Evolutionary conservation across 2,329 filamentous ascomycete genomes (phyloP).

Genomic region (Clarireedia hainanense): DNA sequence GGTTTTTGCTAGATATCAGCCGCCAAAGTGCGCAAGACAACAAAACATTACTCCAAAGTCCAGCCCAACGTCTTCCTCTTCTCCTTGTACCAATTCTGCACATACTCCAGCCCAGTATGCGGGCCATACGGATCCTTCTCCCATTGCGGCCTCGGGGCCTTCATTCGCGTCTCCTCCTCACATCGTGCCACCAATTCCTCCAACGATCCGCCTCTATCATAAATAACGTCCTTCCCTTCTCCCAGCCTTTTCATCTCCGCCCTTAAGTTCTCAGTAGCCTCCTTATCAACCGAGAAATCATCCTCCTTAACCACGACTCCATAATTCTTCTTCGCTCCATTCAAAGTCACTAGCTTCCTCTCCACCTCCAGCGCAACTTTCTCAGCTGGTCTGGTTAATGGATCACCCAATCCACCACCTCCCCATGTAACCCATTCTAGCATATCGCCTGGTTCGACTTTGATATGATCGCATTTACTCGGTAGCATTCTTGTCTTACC

Average conservation of each 20-base stretch:
- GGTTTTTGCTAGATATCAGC: too few relatives aligned
- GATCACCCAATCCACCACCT: background rate
- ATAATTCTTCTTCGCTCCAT: background rate
- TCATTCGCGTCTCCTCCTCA: background rate
- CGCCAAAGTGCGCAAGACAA: too few relatives aligned
- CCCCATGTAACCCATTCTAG: slow-evolving; percentile 6
- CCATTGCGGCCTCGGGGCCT: slow-evolving; percentile 2
- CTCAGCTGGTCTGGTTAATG: background rate
- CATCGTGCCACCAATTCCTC: background rate
- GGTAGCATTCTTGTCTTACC: background rate
- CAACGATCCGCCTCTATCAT: background rate
- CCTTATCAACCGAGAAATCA: background rate
- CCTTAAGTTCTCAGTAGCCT: background rate
- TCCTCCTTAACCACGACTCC: background rate
- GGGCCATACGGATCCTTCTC: slow-evolving; percentile 2
- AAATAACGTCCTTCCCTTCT: background rate
- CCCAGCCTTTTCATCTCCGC: background rate
- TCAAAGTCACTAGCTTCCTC: background rate
- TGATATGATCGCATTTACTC: slow-evolving; percentile 5
- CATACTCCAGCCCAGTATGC: slow-evolving; percentile 1
- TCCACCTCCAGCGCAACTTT: slow-evolving; percentile 4
- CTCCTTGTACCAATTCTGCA: slow-evolving; percentile 1
- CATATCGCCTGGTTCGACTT: background rate
- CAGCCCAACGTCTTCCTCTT: background rate
- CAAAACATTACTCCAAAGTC: background rate